Percentiles rank a stretch among this genome's conserved stretches.
phyloP scores from a whole-genome alignment of 768 basidiomycete species.

The Hydnomerulius pinastri region DNA sequence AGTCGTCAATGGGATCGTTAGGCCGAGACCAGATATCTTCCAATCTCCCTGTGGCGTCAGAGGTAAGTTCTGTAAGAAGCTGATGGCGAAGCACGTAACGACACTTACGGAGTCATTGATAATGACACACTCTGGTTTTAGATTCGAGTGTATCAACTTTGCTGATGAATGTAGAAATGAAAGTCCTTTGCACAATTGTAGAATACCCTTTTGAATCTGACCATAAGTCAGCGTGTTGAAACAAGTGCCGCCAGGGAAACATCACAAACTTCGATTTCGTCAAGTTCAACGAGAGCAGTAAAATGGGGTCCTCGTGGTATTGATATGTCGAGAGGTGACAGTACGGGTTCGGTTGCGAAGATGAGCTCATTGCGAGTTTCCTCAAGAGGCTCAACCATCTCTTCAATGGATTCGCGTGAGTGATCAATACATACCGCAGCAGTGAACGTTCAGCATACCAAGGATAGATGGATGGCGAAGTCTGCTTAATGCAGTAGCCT shows the following conservation, averaged over 20 bases:
- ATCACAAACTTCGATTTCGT: slow-evolving; percentile 86
- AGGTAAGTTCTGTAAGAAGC: not conserved
- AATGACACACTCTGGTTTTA: slow-evolving; percentile 83
- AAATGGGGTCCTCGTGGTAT: slow-evolving; percentile 64
- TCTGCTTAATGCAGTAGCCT: slow-evolving; percentile 84
- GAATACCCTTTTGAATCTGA: slow-evolving; percentile 93
- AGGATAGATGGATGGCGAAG: slow-evolving; percentile 93
- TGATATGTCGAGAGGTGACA: slow-evolving; percentile 79
- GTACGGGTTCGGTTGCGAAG: slow-evolving; percentile 91
- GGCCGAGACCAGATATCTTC: slow-evolving; percentile 91
- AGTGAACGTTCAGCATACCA: slow-evolving; percentile 45
- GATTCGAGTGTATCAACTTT: slow-evolving; percentile 87
- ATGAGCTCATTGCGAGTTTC: slow-evolving; percentile 87
- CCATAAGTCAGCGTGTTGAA: slow-evolving; percentile 8
- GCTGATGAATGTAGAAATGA: slow-evolving; percentile 92
- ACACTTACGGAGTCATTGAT: slow-evolving; percentile 81
- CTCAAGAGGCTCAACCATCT: slow-evolving; percentile 97
- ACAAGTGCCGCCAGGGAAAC: not conserved
- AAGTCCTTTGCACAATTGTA: slow-evolving; percentile 89
- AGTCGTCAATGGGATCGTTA: slow-evolving; percentile 75
- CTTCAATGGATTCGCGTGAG: slow-evolving; percentile 39
- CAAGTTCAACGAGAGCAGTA: slow-evolving; percentile 73
- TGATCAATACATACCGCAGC: not conserved
- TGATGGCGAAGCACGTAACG: slow-evolving; percentile 2
- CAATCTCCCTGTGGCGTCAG: slow-evolving; percentile 80